Evolutionary conservation across 495 filamentous ascomycete species (phyloP).

Genomic region (Halenospora varia): DNA sequence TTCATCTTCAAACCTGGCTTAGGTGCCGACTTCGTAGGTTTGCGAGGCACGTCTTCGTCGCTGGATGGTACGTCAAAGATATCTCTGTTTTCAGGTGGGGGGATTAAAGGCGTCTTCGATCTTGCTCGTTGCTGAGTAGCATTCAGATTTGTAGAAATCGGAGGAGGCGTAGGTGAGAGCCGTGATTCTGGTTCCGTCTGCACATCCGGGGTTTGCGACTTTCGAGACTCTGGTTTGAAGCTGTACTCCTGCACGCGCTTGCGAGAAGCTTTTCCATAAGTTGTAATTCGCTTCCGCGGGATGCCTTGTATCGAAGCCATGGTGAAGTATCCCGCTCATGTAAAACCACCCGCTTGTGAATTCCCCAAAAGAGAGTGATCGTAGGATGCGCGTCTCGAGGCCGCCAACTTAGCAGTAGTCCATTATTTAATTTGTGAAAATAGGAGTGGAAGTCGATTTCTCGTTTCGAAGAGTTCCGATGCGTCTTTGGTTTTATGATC

Average conservation of each 20-base stretch:
- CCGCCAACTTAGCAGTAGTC: too few relatives aligned
- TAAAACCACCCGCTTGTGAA: too few relatives aligned
- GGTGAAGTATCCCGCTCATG: too few relatives aligned
- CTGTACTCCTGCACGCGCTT: constrained; percentile 23
- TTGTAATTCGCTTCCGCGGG: constrained; percentile 38
- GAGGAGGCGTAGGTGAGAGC: neutral
- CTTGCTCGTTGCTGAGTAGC: neutral
- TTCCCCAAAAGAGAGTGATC: too few relatives aligned
- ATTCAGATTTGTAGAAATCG: constrained; percentile 7
- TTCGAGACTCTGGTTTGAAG: constrained; percentile 11
- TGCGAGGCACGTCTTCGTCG: constrained; percentile 11
- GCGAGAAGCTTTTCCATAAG: constrained; percentile 42
- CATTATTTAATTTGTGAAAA: too few relatives aligned
- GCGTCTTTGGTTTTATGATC: too few relatives aligned
- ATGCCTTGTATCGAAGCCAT: constrained; percentile 27
- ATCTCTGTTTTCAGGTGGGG: neutral
- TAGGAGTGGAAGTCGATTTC: too few relatives aligned
- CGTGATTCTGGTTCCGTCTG: neutral
- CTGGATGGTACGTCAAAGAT: constrained; percentile 21
- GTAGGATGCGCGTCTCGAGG: too few relatives aligned
- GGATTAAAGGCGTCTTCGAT: neutral
- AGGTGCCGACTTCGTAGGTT: neutral
- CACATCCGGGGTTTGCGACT: constrained; percentile 17
- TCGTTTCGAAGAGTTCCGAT: too few relatives aligned
- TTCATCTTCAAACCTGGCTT: neutral